Evolutionary conservation across 345 rosid genomes (phyloP).

Genomic region (Nasturtium officinale): DNA sequence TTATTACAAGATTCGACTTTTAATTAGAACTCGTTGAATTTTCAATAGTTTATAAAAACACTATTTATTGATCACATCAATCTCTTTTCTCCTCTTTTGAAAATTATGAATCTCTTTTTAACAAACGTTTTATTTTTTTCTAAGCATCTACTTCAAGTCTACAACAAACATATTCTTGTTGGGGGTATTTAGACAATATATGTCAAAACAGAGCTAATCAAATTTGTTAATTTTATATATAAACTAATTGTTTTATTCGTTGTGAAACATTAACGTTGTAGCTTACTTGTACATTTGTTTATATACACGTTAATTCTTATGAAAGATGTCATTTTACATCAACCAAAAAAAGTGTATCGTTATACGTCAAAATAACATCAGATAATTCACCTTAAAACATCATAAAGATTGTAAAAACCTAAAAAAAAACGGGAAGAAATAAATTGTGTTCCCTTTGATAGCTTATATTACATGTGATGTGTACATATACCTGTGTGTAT

Average conservation of each 20-base stretch:
- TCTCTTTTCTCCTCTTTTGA: constrained; percentile 17
- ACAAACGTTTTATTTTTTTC: background rate
- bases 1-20: constrained; percentile 35
- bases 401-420: background rate
- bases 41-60: constrained; percentile 29
- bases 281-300: constrained; percentile 7
- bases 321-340: no score
- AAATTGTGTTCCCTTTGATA: background rate
- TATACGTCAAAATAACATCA: background rate
- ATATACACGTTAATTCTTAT: background rate
- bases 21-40: constrained; percentile 38
- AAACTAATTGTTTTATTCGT: background rate
- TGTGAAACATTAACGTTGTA: background rate
- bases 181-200: background rate
- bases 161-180: background rate
- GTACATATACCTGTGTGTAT: background rate
- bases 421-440: background rate
- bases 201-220: background rate
- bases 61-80: constrained; percentile 34
- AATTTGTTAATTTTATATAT: background rate
- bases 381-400: background rate
- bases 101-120: constrained; percentile 3
- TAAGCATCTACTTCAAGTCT: background rate
- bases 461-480: background rate
- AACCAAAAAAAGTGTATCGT: no score